These are phyloP conservation scores for Plasmodium relictum DNA, from an alignment of 169 alveolate genomes.

Conservation along the genomic window DNA sequence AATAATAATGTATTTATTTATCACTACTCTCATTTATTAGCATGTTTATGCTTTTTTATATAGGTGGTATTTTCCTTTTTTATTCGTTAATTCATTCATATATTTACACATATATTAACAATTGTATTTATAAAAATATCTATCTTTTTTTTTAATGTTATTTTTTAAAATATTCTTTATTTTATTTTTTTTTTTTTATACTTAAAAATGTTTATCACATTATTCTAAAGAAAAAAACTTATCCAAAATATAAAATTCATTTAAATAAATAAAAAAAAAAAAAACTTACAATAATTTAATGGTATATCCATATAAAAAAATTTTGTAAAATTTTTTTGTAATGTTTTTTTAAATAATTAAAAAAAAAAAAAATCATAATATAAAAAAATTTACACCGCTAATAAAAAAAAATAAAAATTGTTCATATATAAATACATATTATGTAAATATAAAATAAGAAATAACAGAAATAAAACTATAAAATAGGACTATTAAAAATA, in stretches of 20 bases:
- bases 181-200: neutral
- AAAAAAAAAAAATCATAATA: too few species aligned
- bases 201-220: neutral
- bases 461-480: too few species aligned
- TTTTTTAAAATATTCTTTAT: neutral
- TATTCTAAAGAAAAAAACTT: too few species aligned
- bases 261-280: too few species aligned
- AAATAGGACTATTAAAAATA: neutral
- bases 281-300: too few species aligned
- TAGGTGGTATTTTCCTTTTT: neutral
- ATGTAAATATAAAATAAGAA: too few species aligned
- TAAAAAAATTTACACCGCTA: too few species aligned
- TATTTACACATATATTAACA: too few species aligned
- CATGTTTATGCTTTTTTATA: neutral
- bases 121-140: neutral
- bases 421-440: neutral
- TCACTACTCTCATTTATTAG: neutral
- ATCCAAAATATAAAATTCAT: too few species aligned
- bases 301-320: too few species aligned
- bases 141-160: neutral
- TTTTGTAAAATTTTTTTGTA: too few species aligned
- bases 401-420: neutral
- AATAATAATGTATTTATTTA: neutral
- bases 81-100: neutral
- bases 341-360: too few species aligned